Conservation (phyloP, 257 asterid species). For the Cinchona pubescens region DNA sequence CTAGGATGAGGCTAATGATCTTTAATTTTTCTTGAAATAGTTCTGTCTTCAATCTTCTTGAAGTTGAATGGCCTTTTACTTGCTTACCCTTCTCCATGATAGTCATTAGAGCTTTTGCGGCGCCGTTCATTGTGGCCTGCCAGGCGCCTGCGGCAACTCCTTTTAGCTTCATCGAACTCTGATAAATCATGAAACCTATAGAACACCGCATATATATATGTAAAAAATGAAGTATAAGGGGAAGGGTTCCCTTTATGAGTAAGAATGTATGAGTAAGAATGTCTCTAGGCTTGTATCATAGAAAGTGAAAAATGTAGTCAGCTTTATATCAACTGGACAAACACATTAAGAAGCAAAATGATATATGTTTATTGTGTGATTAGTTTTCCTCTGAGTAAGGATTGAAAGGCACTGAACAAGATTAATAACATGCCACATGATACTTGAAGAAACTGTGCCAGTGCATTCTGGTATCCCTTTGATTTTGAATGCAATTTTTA, state of each 20-base stretch:
- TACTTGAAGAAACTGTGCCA: neutral
- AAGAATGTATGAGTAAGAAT: neutral
- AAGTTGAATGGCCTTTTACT: constrained; percentile 8
- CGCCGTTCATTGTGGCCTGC: constrained; percentile 94
- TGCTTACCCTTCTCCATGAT: constrained; percentile 43
- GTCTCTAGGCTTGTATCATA: neutral
- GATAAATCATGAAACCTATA: constrained; percentile 80
- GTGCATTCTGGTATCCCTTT: neutral
- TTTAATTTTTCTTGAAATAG: constrained; percentile 11
- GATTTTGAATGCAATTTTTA: neutral
- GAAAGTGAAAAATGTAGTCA: neutral
- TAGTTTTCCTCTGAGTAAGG: neutral
- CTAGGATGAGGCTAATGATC: constrained; percentile 15
- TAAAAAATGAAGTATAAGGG: constrained; percentile 1
- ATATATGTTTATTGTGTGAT: neutral
- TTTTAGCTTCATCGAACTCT: constrained; percentile 79
- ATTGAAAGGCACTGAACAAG: constrained; percentile 2
- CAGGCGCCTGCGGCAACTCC: constrained; percentile 85
- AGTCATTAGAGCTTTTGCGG: constrained; percentile 63
- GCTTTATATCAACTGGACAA: neutral
- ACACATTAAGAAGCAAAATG: neutral
- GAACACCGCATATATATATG: constrained; percentile 20
- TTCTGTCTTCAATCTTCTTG: neutral
- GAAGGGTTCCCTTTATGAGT: constrained; percentile 10
- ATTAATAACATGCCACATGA: neutral